phyloP scores from a whole-genome alignment of 2,329 filamentous ascomycete genomes.

The Fusarium euwallaceae region DNA sequence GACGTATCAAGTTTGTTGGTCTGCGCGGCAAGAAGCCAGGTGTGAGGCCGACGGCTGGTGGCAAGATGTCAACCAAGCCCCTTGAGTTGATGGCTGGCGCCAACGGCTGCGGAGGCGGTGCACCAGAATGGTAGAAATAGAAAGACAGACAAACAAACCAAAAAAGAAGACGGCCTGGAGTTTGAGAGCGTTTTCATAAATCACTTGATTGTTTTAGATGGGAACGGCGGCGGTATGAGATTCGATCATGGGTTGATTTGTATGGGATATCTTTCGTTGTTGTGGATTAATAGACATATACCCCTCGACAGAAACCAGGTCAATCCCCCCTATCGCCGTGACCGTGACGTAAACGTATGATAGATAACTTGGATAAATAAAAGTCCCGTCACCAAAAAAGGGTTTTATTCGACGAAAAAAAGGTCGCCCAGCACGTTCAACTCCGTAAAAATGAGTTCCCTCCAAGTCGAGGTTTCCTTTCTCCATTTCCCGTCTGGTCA shows the following conservation, averaged over 20 bases:
- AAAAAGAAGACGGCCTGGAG: conserved; percentile 18
- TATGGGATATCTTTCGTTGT: conserved; percentile 22
- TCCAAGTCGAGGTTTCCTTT: background rate
- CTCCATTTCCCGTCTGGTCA: background rate
- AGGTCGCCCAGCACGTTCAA: conserved; percentile 2
- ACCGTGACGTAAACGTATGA: background rate
- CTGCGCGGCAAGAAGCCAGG: conserved; percentile 58
- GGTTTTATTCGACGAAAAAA: conserved; percentile 15
- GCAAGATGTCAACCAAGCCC: conserved; percentile 52
- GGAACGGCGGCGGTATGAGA: conserved; percentile 1
- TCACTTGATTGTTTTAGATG: conserved; percentile 1
- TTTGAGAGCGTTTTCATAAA: conserved; percentile 14
- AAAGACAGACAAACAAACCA: background rate
- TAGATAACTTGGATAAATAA: background rate
- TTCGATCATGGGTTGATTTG: conserved; percentile 28
- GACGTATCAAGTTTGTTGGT: conserved; percentile 60
- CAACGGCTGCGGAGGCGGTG: conserved; percentile 55
- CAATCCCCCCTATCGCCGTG: conserved; percentile 13
- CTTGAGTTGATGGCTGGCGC: conserved; percentile 55
- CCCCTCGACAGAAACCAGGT: conserved; percentile 15
- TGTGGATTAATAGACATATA: conserved; percentile 30
- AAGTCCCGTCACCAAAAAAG: background rate
- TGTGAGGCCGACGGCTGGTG: conserved; percentile 51
- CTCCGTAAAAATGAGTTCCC: conserved; percentile 13
- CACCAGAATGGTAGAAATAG: conserved; percentile 61